phyloP scores from a whole-genome alignment of 1,284 basidiomycete genomes.

The Puccinia triticina region DNA sequence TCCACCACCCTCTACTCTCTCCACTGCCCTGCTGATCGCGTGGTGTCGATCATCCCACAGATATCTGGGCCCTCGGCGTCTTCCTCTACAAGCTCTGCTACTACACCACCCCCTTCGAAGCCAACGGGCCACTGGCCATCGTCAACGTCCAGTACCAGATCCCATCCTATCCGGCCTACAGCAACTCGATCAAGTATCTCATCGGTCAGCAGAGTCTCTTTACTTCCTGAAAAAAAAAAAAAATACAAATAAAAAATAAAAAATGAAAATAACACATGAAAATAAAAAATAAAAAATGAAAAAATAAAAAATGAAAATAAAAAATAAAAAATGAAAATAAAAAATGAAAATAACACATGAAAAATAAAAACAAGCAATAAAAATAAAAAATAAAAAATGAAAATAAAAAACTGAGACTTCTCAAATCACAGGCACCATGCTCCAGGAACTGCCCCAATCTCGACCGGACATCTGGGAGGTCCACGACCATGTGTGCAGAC shows the following conservation, averaged over 20 bases:
- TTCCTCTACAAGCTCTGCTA: constrained; percentile 85
- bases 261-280: no score
- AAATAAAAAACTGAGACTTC: no score
- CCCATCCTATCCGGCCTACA: constrained; percentile 90
- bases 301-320: no score
- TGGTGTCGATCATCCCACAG: constrained; percentile 58
- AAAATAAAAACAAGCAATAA: no score
- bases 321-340: no score
- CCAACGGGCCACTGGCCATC: constrained; percentile 92
- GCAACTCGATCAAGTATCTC: constrained; percentile 77
- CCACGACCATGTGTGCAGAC: constrained; percentile 57
- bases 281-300: no score
- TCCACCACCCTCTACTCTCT: not conserved
- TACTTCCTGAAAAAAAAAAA: no score
- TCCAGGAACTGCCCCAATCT: constrained; percentile 54
- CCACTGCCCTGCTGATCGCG: not conserved
- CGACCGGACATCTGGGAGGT: constrained; percentile 59
- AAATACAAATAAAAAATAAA: no score
- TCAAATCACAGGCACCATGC: constrained; percentile 54
- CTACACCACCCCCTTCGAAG: constrained; percentile 98
- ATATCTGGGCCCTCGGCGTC: constrained; percentile 77
- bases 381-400: no score
- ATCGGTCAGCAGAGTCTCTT: constrained; percentile 86
- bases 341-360: no score
- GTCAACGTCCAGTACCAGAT: constrained; percentile 94